Conservation (phyloP, 352 stramenopile genomes). For the Phytopythium chamaehyphon region DNA sequence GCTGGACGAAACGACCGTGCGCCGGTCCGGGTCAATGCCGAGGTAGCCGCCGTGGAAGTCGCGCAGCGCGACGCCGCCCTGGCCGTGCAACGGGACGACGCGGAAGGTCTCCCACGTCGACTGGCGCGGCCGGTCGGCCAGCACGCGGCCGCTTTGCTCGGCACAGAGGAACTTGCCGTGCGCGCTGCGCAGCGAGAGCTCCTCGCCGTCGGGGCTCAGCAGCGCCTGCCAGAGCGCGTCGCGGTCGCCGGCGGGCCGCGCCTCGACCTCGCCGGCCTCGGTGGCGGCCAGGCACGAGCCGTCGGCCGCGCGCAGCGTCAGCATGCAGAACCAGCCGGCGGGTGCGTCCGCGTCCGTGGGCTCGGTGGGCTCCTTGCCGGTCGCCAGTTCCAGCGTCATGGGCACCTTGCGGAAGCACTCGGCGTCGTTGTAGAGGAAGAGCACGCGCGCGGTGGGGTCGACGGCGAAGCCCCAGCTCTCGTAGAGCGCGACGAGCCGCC, state of each 20-base stretch:
- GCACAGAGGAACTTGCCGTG: conserved; percentile 86
- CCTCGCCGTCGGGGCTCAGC: conserved; percentile 32
- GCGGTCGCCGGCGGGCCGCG: conserved; percentile 14
- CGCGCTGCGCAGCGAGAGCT: conserved; percentile 69
- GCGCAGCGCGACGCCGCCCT: conserved; percentile 54
- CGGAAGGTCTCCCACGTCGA: conserved; percentile 89
- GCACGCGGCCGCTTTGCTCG: conserved; percentile 63
- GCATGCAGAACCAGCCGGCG: conserved; percentile 74
- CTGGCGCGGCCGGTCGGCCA: conserved; percentile 65
- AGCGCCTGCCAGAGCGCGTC: conserved; percentile 70
- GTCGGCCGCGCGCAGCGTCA: conserved; percentile 57
- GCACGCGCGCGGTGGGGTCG: conserved; percentile 50
- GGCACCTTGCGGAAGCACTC: conserved; percentile 84
- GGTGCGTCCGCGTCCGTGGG: conserved; percentile 45
- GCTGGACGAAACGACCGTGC: conserved; percentile 35
- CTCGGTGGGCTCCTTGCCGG: conserved; percentile 16
- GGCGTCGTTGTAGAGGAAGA: conserved; percentile 83
- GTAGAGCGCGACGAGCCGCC: conserved; percentile 68
- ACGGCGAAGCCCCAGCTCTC: conserved; percentile 60
- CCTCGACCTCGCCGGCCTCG: conserved; percentile 59
- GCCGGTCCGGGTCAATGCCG: conserved; percentile 45
- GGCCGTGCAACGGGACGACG: conserved; percentile 51
- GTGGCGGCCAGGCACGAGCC: conserved; percentile 64
- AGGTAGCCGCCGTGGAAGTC: conserved; percentile 81
- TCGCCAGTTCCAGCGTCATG: conserved; percentile 53